A percentile compares a stretch with the other conserved stretches of the same genome.
These are phyloP conservation scores for Eucalyptus albens DNA, from an alignment of 345 rosid genomes.

Conservation along the genomic window DNA sequence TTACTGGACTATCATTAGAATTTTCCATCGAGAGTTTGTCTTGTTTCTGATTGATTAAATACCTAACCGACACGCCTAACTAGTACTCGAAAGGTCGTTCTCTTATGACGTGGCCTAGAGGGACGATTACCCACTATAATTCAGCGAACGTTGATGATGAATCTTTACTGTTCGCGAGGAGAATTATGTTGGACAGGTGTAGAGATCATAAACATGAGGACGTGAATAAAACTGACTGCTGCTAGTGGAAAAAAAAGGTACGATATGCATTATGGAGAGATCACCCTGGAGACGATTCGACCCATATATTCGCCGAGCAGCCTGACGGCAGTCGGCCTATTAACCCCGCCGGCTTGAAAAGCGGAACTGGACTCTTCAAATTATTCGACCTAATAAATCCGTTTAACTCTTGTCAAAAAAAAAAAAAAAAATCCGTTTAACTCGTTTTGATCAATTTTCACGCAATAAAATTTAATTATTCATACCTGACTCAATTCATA, in stretches of 20 bases:
- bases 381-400: background rate
- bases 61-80: no score
- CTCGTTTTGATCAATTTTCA: no score
- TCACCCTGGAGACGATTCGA: background rate
- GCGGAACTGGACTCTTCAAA: background rate
- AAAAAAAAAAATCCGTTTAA: no score
- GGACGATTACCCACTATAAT: background rate
- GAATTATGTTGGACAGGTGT: background rate
- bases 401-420: no score
- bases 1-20: no score
- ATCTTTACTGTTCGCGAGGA: background rate
- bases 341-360: background rate
- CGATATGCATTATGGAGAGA: background rate
- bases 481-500: no score
- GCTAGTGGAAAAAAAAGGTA: background rate
- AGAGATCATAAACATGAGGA: background rate
- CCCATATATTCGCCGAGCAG: background rate
- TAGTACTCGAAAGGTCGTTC: no score
- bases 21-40: no score
- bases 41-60: rapidly evolving
- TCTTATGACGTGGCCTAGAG: no score
- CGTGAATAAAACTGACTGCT: background rate
- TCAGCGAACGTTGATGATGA: background rate
- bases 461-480: no score
- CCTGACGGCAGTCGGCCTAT: background rate